phyloP scores from a whole-genome alignment of 352 stramenopile genomes.

The Phytopythium delawarense region DNA sequence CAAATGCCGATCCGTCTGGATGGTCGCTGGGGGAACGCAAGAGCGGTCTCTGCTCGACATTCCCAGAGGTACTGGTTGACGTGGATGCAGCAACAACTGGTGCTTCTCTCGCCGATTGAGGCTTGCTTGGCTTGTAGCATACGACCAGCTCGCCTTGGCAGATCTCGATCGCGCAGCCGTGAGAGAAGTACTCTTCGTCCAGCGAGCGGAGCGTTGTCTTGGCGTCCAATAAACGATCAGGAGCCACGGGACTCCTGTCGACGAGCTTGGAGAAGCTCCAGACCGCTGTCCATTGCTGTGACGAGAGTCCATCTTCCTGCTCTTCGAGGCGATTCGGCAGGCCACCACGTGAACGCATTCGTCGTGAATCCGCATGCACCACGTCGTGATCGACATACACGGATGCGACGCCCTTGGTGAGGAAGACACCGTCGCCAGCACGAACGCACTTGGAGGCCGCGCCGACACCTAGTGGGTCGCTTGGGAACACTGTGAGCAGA shows the following conservation, averaged over 20 bases:
- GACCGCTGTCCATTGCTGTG: not conserved
- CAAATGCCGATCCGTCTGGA: not conserved
- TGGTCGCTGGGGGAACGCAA: not conserved
- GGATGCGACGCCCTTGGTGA: slow-evolving; percentile 24
- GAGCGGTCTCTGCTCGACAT: not conserved
- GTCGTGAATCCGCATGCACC: slow-evolving; percentile 14
- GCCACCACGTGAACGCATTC: slow-evolving; percentile 7
- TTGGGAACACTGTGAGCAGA: slow-evolving; percentile 34
- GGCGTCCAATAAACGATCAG: not conserved
- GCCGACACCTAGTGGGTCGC: slow-evolving; percentile 15
- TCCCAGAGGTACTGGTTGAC: not conserved
- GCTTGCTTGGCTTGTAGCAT: slow-evolving; percentile 16
- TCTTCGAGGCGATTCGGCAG: not conserved
- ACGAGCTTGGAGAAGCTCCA: slow-evolving; percentile 1
- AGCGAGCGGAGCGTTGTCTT: not conserved
- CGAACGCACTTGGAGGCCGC: slow-evolving; percentile 17
- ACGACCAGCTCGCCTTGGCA: slow-evolving; percentile 17
- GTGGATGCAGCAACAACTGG: not conserved
- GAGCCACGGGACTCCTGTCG: not conserved
- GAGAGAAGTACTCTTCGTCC: slow-evolving; percentile 10
- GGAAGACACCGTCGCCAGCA: slow-evolving; percentile 20
- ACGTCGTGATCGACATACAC: slow-evolving; percentile 9
- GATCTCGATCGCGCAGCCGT: slow-evolving; percentile 11
- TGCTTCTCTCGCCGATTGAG: not conserved
- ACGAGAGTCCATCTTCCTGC: not conserved